Percentiles rank a stretch among this genome's conserved stretches.
Evolutionary conservation across 2,329 filamentous ascomycete genomes (phyloP).

Genomic region (Epichloe uncinata): DNA sequence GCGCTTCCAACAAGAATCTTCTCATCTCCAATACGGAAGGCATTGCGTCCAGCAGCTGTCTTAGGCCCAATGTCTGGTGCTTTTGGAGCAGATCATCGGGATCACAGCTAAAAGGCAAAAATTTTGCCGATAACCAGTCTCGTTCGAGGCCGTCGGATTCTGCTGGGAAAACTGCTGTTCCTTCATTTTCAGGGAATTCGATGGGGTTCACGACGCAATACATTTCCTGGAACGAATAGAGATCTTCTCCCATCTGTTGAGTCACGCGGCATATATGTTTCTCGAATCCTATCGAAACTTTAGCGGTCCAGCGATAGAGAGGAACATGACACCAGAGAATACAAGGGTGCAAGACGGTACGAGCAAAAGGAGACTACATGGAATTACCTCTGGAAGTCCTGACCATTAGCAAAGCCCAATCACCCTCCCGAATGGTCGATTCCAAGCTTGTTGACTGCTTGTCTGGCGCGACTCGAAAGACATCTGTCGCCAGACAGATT

Average conservation of each 20-base stretch:
- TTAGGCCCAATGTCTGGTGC: slow-evolving; percentile 16
- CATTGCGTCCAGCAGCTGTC: slow-evolving; percentile 41
- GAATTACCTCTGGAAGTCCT: neutral
- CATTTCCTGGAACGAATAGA: neutral
- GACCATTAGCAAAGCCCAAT: neutral
- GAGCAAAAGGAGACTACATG: neutral
- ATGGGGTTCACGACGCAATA: neutral
- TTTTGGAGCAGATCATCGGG: slow-evolving; percentile 9
- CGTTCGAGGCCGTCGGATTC: neutral
- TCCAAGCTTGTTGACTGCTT: neutral
- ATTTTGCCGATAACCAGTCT: slow-evolving; percentile 8
- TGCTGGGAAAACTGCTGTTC: neutral
- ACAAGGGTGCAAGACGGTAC: neutral
- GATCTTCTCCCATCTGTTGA: neutral
- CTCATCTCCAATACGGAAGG: slow-evolving; percentile 49
- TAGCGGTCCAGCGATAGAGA: neutral
- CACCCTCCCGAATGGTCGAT: neutral
- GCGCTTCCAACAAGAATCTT: slow-evolving; percentile 28
- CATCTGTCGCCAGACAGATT: neutral
- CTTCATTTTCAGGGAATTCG: neutral
- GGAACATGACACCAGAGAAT: neutral
- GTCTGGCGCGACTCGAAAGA: neutral
- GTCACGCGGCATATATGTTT: neutral
- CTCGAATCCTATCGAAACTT: neutral
- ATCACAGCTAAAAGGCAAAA: slow-evolving; percentile 14